Base-by-base conservation (phyloP, 805 yeast genomes). In the Teunomyces barrocoloradensis region DNA sequence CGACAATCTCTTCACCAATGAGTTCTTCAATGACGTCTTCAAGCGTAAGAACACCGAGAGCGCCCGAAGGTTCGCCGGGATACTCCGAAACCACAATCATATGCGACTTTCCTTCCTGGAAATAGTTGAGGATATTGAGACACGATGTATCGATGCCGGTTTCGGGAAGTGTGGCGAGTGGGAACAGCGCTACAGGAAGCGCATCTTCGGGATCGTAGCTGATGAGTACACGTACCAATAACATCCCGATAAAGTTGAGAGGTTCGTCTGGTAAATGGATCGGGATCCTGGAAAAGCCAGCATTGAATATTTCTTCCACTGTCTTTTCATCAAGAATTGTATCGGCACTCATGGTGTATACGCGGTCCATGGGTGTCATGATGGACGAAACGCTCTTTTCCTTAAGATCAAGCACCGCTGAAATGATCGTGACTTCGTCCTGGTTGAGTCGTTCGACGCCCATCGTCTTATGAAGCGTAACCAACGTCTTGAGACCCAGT, bases 21-120 rank as follows among this genome's bases (percentile, higher is more conserved):
- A 92, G 77, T 68, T 92, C 99, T 66, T 92, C 99, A 61, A 92
- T 94, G n/a, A 92, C 97, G 62, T 92, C 99, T 68, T 92, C 99
- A 51, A 92, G 74, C 1, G 99, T 92, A 38, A 92, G 73, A 7
- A 92, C 96, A 53, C 99, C 99, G 28, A 86, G 64, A 1, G 97
- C 94, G 17, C 97, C 97, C 34, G 76, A 74, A 1, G 85, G 77
- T 56, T 77, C 80, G 38, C 99, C 99, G 0, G 98, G 98, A 39
- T 75, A 75, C 48, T 83, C 84, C 53, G 92, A 83, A 6, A 92
- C 97, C 32, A 91, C 84, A 58, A 94, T 92, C 99, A 92, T 92
- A 68, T 92, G 99, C 1, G 96, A 85, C 66, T 90, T 91, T 51
- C 99, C 99, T 65, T 92, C 97, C 66, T 92, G 99, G 77, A 94